Conservation (phyloP, 1,284 basidiomycete species). For the Fomitopsis schrenkii region DNA sequence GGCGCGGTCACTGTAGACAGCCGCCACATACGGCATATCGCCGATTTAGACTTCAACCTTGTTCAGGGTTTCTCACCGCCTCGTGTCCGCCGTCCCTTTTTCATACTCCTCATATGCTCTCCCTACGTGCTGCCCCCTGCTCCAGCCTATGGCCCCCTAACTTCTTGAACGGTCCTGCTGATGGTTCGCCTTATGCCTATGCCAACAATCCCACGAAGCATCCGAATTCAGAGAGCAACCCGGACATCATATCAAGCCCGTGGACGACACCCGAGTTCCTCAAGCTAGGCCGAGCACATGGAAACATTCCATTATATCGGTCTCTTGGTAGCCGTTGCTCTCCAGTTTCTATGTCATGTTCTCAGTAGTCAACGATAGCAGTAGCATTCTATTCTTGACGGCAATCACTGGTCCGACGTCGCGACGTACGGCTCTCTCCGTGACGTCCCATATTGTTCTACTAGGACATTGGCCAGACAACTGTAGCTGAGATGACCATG, state of each 20-base stretch:
- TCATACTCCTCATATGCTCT: neutral
- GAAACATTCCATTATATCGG: neutral
- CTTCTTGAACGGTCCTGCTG: too few relatives aligned
- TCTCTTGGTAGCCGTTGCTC: neutral
- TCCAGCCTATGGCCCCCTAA: neutral
- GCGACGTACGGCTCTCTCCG: too few relatives aligned
- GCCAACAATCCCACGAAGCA: too few relatives aligned
- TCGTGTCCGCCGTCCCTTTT: constrained; percentile 5
- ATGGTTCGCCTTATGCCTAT: neutral
- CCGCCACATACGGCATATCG: constrained; percentile 10
- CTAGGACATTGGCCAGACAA: neutral
- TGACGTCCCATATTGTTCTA: neutral
- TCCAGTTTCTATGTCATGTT: neutral
- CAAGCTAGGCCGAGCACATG: neutral
- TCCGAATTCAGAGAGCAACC: too few relatives aligned
- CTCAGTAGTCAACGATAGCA: too few relatives aligned
- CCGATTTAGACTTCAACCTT: constrained; percentile 10
- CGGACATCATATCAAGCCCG: too few relatives aligned
- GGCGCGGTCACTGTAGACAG: constrained; percentile 7
- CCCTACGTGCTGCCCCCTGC: neutral
- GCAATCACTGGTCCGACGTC: too few relatives aligned
- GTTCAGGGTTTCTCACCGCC: constrained; percentile 4
- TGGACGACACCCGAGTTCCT: neutral
- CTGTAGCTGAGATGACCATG: neutral
- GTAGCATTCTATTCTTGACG: too few relatives aligned